Percentiles rank a stretch among this genome's conserved stretches.
Conservation (phyloP, 2,329 filamentous ascomycete species). For the Macrophomina phaseolina region DNA sequence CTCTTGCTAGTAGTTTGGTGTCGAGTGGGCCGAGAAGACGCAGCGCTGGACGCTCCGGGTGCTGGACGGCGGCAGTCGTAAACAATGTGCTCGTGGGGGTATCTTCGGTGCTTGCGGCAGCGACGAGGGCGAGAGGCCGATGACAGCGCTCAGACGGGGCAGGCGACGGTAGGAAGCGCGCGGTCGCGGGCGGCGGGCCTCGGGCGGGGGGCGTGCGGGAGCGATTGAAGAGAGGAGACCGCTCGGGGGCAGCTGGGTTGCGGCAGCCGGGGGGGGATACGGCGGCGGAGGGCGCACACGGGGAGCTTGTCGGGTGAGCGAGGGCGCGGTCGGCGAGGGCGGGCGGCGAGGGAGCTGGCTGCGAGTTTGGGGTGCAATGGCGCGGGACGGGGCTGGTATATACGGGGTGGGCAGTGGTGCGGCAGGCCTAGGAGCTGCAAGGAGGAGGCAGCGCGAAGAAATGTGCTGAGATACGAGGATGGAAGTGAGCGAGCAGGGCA, state of each 20-base stretch:
- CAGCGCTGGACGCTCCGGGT: conserved; percentile 9
- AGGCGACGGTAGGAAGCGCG: not conserved
- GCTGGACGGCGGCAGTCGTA: not conserved
- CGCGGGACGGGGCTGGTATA: conserved; percentile 18
- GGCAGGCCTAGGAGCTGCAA: conserved; percentile 25
- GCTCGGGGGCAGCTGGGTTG: conserved; percentile 3
- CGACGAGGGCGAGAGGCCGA: conserved; percentile 11
- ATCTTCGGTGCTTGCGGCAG: conserved; percentile 24
- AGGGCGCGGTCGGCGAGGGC: conserved; percentile 23
- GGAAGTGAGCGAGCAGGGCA: conserved; percentile 22
- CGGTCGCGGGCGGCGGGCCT: not conserved
- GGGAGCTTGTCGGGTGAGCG: conserved; percentile 6
- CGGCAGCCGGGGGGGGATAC: conserved; percentile 10
- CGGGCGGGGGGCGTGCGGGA: not conserved
- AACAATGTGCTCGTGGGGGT: conserved; percentile 26
- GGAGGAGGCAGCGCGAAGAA: conserved; percentile 24
- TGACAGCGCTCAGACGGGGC: conserved; percentile 12
- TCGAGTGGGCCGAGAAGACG: not conserved
- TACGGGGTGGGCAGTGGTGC: conserved; percentile 16
- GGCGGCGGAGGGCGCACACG: conserved; percentile 15
- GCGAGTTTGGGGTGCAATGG: conserved; percentile 5
- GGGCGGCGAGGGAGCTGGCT: conserved; percentile 15
- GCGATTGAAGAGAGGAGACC: conserved; percentile 2
- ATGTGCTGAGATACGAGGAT: conserved; percentile 26
- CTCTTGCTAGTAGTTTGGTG: not conserved